Evolutionary conservation across 257 asterid genomes (phyloP).

Genomic region (Haberlea rhodopensis): DNA sequence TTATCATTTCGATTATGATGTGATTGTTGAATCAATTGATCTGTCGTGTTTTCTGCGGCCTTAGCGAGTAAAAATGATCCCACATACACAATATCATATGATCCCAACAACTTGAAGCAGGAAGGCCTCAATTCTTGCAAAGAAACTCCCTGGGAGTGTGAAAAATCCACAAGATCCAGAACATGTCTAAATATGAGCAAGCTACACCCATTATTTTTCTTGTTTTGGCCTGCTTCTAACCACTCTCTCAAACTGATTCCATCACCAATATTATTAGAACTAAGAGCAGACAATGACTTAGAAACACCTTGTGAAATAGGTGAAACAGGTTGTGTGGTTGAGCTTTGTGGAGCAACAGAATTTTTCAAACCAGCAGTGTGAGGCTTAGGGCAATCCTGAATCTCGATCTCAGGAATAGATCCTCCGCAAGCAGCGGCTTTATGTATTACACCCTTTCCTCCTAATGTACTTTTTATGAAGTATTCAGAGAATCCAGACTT

Average conservation of each 20-base stretch:
- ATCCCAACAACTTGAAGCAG: conserved; percentile 58
- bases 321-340: conserved; percentile 33
- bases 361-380: conserved; percentile 28
- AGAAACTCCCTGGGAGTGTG: conserved; percentile 65
- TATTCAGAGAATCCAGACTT: conserved; percentile 79
- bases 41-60: conserved; percentile 31
- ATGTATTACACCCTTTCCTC: conserved; percentile 72
- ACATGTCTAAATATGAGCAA: conserved; percentile 71
- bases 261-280: conserved; percentile 35
- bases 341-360: conserved; percentile 38
- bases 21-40: conserved; percentile 36
- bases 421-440: conserved; percentile 45
- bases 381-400: conserved; percentile 36
- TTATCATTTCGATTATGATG: conserved; percentile 39
- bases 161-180: conserved; percentile 67
- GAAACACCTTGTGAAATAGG: conserved; percentile 40
- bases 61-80: conserved; percentile 49
- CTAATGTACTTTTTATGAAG: conserved; percentile 65
- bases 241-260: conserved; percentile 72
- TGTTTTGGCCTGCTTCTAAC: conserved; percentile 55
- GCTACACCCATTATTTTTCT: conserved; percentile 55
- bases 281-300: conserved; percentile 30
- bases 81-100: conserved; percentile 49
- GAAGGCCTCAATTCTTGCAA: conserved; percentile 76
- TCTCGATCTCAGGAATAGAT: conserved; percentile 34